These are phyloP conservation scores for Epichloe typhina DNA, from an alignment of 2,329 filamentous ascomycete genomes.

Conservation along the genomic window DNA sequence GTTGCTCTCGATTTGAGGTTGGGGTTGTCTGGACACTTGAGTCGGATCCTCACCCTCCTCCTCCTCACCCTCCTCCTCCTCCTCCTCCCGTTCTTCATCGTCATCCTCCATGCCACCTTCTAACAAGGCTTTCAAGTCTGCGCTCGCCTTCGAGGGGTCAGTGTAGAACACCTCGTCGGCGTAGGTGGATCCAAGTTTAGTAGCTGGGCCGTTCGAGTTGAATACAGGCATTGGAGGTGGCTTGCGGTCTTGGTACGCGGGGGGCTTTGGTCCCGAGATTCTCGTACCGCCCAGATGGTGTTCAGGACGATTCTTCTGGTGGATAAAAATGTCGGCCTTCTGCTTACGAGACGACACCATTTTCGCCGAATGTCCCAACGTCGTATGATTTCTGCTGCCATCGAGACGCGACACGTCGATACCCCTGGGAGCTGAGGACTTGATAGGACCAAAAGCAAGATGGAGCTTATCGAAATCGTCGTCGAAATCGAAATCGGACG, in stretches of 20 bases:
- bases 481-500: slow-evolving; percentile 18
- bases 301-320: slow-evolving; percentile 41
- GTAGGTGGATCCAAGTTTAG: slow-evolving; percentile 8
- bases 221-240: slow-evolving; percentile 34
- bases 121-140: slow-evolving; percentile 68
- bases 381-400: slow-evolving; percentile 10
- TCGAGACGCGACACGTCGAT: neutral
- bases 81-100: slow-evolving; percentile 28
- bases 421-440: slow-evolving; percentile 11
- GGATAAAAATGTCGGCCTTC: slow-evolving; percentile 42
- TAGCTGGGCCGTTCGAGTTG: slow-evolving; percentile 23
- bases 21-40: neutral
- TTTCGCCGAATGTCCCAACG: slow-evolving; percentile 27
- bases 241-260: slow-evolving; percentile 33
- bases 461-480: slow-evolving; percentile 21
- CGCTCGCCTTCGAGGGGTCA: slow-evolving; percentile 57
- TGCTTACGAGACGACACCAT: slow-evolving; percentile 39
- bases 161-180: slow-evolving; percentile 48
- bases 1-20: neutral
- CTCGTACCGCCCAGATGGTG: slow-evolving; percentile 37
- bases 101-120: slow-evolving; percentile 71
- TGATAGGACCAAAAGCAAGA: slow-evolving; percentile 16
- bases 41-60: neutral
- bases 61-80: neutral
- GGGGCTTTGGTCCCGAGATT: slow-evolving; percentile 33